Percentiles rank a stretch among this genome's conserved stretches.
Evolutionary conservation across 768 basidiomycete species (phyloP).

Genomic region (Cyathus striatus): DNA sequence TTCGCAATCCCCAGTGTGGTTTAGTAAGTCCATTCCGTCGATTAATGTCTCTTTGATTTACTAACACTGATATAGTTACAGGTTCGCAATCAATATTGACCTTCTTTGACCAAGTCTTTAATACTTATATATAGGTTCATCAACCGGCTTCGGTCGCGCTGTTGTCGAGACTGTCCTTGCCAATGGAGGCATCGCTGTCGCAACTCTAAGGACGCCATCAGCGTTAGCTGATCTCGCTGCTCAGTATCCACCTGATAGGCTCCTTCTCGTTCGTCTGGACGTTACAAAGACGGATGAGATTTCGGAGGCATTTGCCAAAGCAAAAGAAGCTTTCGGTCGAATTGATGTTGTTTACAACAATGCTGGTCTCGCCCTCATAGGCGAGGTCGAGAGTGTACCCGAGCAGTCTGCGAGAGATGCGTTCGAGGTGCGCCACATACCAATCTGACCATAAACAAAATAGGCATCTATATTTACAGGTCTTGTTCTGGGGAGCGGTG

Average conservation of each 20-base stretch:
- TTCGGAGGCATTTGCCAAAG: conserved; percentile 21
- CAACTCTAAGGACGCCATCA: conserved; percentile 30
- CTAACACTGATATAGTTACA: background rate
- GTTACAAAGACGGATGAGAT: conserved; percentile 26
- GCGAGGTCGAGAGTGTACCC: conserved; percentile 32
- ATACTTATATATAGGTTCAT: conserved; percentile 8
- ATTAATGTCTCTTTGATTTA: background rate
- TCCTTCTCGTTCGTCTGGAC: conserved; percentile 30
- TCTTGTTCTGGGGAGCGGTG: conserved; percentile 29
- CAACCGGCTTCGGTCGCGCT: conserved; percentile 31
- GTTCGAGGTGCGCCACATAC: conserved; percentile 27
- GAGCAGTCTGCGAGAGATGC: conserved; percentile 26
- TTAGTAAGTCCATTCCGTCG: background rate
- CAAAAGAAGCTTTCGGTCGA: conserved; percentile 25
- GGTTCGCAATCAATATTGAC: background rate
- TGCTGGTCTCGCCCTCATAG: conserved; percentile 25
- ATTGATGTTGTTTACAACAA: conserved; percentile 39
- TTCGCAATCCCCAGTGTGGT: background rate
- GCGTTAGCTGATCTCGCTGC: conserved; percentile 21
- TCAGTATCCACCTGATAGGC: conserved; percentile 19
- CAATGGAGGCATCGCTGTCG: conserved; percentile 33
- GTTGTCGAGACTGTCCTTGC: conserved; percentile 27
- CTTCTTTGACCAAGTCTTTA: background rate
- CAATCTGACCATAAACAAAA: conserved; percentile 6
- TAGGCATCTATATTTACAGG: conserved; percentile 1